phyloP scores from a whole-genome alignment of 257 asterid species.

The Thymus mandschuricus region DNA sequence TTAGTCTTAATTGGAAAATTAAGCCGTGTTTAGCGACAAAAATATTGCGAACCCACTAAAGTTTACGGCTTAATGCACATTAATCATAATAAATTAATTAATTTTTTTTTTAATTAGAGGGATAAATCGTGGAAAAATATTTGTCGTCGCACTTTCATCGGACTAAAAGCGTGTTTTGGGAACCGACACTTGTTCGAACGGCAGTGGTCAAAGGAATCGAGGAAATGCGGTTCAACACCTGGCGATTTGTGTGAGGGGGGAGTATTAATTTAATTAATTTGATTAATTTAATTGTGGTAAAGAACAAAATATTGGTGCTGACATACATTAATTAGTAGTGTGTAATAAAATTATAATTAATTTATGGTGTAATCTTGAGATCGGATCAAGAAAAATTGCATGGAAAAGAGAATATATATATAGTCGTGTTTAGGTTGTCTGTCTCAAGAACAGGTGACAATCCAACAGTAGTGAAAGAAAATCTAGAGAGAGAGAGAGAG shows the following conservation, averaged over 20 bases:
- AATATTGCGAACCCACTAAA: slow-evolving; percentile 41
- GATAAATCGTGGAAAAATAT: background rate
- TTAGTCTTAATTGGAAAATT: slow-evolving; percentile 37
- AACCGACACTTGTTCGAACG: slow-evolving; percentile 38
- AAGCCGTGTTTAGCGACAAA: slow-evolving; percentile 38
- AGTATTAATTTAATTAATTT: background rate
- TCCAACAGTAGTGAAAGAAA: slow-evolving; percentile 1
- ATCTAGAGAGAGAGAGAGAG: background rate
- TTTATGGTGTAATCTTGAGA: slow-evolving; percentile 25
- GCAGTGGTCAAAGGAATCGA: slow-evolving; percentile 34
- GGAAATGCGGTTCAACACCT: slow-evolving; percentile 38
- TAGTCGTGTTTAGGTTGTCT: slow-evolving; percentile 22
- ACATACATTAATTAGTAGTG: background rate
- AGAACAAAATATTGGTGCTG: background rate
- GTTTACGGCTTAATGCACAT: slow-evolving; percentile 25
- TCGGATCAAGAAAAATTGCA: slow-evolving; percentile 13
- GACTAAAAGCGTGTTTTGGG: slow-evolving; percentile 21
- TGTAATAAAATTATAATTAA: background rate
- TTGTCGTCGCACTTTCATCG: slow-evolving; percentile 32
- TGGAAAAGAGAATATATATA: slow-evolving; percentile 17
- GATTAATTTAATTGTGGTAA: background rate
- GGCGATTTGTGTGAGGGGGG: slow-evolving; percentile 37
- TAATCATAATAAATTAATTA: background rate
- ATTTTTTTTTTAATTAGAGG: no score
- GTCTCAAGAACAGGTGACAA: slow-evolving; percentile 49